These are phyloP conservation scores for Fonsecaea monophora DNA, from an alignment of 2,329 filamentous ascomycete species.

Conservation along the genomic window DNA sequence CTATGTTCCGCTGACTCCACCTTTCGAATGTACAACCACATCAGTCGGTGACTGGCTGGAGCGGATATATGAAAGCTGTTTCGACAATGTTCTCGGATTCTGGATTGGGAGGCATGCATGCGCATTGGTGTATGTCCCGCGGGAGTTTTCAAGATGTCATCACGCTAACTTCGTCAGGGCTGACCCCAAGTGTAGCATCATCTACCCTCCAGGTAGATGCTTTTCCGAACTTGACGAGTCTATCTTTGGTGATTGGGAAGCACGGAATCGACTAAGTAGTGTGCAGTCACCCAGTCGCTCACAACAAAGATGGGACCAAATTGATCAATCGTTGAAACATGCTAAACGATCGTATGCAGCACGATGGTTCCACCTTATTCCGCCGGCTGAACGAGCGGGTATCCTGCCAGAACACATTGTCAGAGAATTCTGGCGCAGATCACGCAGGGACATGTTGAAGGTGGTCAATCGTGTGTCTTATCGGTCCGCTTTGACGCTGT, in stretches of 20 bases:
- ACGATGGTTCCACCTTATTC: slow-evolving; percentile 42
- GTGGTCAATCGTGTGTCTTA: slow-evolving; percentile 53
- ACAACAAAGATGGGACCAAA: slow-evolving; percentile 35
- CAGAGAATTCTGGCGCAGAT: slow-evolving; percentile 46
- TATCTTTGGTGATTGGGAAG: slow-evolving; percentile 25
- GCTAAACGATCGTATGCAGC: slow-evolving; percentile 43
- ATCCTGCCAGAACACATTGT: slow-evolving; percentile 36
- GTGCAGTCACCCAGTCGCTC: slow-evolving; percentile 17
- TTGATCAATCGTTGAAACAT: slow-evolving; percentile 41
- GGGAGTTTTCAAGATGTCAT: background rate
- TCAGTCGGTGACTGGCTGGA: slow-evolving; percentile 36
- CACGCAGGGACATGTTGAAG: slow-evolving; percentile 50
- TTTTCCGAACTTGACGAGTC: slow-evolving; percentile 45
- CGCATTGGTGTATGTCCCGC: slow-evolving; percentile 49
- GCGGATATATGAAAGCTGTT: slow-evolving; percentile 47
- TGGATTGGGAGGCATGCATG: slow-evolving; percentile 54
- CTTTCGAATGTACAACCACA: slow-evolving; percentile 17
- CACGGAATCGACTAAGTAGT: slow-evolving; percentile 8
- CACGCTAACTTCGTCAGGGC: slow-evolving; percentile 13
- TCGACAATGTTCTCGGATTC: slow-evolving; percentile 52
- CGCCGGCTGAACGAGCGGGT: slow-evolving; percentile 8
- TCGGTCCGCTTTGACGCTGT: slow-evolving; percentile 50
- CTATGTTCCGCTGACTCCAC: slow-evolving; percentile 3
- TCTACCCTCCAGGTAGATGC: slow-evolving; percentile 37
- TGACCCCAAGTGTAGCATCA: slow-evolving; percentile 29